Percentiles rank a stretch among this genome's conserved stretches.
Conservation (phyloP, 129 eudicot species). For the Tagetes erecta region DNA sequence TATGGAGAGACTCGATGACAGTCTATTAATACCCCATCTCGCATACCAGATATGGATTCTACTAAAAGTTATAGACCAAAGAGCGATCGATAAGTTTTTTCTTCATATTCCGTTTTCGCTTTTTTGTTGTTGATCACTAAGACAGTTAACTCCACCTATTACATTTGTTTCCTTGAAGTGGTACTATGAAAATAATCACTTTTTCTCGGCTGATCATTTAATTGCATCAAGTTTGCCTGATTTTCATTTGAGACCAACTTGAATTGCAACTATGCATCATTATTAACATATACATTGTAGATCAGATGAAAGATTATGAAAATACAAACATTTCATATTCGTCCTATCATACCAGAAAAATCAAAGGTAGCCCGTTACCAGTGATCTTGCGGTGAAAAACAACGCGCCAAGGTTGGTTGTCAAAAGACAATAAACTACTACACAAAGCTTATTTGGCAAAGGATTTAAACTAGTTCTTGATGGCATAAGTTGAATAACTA, state of each 20-base stretch:
- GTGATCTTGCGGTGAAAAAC: background rate
- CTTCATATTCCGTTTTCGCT: too few relatives aligned
- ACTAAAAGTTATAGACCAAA: too few relatives aligned
- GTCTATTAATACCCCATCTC: too few relatives aligned
- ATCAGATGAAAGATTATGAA: background rate
- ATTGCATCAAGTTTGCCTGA: background rate
- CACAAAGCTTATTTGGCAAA: background rate
- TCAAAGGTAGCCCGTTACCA: background rate
- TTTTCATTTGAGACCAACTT: background rate
- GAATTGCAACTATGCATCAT: background rate
- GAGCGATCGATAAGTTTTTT: too few relatives aligned
- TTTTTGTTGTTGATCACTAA: too few relatives aligned
- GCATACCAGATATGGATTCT: too few relatives aligned
- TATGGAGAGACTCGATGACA: too few relatives aligned
- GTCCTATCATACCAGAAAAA: background rate
- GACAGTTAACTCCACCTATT: too few relatives aligned
- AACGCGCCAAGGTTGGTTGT: background rate
- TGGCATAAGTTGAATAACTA: background rate
- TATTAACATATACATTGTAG: background rate
- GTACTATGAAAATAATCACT: too few relatives aligned
- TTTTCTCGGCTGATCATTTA: background rate
- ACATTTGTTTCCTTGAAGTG: too few relatives aligned
- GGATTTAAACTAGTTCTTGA: background rate
- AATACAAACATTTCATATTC: background rate
- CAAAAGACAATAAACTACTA: background rate